A percentile compares a stretch with the other conserved stretches of the same genome.
Evolutionary conservation across 805 yeast species (phyloP).

Genomic region (Nakazawaea sp.): DNA sequence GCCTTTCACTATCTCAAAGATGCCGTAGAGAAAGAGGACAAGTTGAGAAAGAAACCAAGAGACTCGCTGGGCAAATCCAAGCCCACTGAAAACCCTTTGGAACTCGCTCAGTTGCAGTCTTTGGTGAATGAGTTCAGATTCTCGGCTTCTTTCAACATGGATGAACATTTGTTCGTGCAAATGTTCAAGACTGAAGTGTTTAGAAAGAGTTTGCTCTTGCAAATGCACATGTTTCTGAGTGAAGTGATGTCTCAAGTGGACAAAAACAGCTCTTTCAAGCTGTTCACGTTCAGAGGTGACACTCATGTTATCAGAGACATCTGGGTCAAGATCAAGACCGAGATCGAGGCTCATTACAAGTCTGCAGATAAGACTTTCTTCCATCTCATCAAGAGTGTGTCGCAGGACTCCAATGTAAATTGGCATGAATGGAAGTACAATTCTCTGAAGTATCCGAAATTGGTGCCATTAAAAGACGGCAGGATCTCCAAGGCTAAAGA

Average conservation of each 20-base stretch:
- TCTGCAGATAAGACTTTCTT: slow-evolving; percentile 4
- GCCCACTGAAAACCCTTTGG: not conserved
- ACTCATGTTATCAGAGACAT: slow-evolving; percentile 5
- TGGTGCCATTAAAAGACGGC: not conserved
- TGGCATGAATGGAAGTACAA: slow-evolving; percentile 7
- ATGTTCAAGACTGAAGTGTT: not conserved
- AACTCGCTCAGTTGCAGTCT: not conserved
- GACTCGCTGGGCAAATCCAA: not conserved
- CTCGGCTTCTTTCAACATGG: not conserved
- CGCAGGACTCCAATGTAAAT: slow-evolving; percentile 3
- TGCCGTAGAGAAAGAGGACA: not conserved
- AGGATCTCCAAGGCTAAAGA: slow-evolving; percentile 1
- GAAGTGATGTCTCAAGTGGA: slow-evolving; percentile 1
- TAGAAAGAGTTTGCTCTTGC: not conserved
- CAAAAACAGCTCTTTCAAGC: not conserved
- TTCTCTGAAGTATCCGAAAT: not conserved
- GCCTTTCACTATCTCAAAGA: not conserved
- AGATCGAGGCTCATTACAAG: slow-evolving; percentile 5
- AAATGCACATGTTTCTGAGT: slow-evolving; percentile 3
- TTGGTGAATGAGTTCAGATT: not conserved
- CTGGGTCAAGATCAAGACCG: slow-evolving; percentile 1
- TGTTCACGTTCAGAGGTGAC: not conserved
- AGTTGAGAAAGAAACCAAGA: not conserved
- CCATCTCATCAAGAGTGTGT: slow-evolving; percentile 1
- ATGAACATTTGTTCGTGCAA: slow-evolving; percentile 1